Evolutionary conservation across 2,329 filamentous ascomycete genomes (phyloP), one percentile per base, ranked within the genome.

Genomic region (Ustulina deusta): DNA sequence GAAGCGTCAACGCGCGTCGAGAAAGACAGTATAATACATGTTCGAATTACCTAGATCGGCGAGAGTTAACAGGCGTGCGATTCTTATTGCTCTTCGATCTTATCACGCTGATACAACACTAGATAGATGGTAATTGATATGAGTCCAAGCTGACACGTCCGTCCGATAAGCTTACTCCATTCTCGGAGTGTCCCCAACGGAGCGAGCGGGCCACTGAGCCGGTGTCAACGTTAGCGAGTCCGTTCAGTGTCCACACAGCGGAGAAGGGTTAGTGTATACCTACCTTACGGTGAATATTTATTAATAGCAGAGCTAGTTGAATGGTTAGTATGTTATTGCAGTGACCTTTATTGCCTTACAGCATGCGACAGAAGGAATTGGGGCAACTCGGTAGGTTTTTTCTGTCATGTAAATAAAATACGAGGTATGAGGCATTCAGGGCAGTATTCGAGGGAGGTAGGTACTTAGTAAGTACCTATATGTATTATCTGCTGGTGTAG

Each of bases 121-220:
- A n/a, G n/a, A n/a, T 36, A 11, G 34, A 36, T 36, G 11, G 34
- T 36, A 36, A 36, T 36, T 36, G n/a, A n/a, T n/a, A n/a, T n/a
- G n/a, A n/a, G n/a, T n/a, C n/a, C n/a, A n/a, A n/a, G 56, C 54
- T 66, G 42, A 67, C 61, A 17, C n/a, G n/a, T n/a, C n/a, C n/a
- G 25, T 34, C 27, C 5, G 34, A 25, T 49, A 48, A 54, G 65
- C 69, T 69, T 69, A 69, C 59, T 65, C 49, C 57, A 40, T 56
- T 4, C 36, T 67, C 70, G 72, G 72, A 73, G 61, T 49, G 46
- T 61, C 71, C 74, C 74, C 73, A 75, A 75, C 74, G 70, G 72
- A 73, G 68, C 46, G 46, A 68, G 65, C 62, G 65, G 65, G 59
- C 44, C 65, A n/a, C 34, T 59, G 22, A 55, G 57, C 51, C 61